Conservation (phyloP, 768 basidiomycete genomes). For the Phylloporus scabripes region DNA sequence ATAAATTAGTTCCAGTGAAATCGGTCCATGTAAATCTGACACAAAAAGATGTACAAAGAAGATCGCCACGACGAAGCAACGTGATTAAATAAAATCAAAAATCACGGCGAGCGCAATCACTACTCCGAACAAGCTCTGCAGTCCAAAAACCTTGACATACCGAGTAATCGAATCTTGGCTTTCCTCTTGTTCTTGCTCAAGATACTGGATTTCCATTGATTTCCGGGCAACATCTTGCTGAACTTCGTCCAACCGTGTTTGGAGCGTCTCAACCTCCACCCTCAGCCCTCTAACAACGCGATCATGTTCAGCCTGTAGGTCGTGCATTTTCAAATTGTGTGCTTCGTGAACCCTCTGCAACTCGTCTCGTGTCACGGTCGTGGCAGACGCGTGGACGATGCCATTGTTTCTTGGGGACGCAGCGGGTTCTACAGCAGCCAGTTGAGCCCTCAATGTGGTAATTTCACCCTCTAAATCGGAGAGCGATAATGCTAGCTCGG, state of each 20-base stretch:
- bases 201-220: slow-evolving; percentile 75
- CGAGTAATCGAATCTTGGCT: slow-evolving; percentile 66
- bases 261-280: slow-evolving; percentile 53
- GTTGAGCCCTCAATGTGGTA: slow-evolving; percentile 53
- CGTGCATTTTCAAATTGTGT: slow-evolving; percentile 74
- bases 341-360: slow-evolving; percentile 75
- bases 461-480: slow-evolving; percentile 79
- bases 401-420: slow-evolving; percentile 55
- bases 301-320: slow-evolving; percentile 64
- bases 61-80: slow-evolving; percentile 10
- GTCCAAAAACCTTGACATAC: slow-evolving; percentile 63
- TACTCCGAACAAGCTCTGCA: slow-evolving; percentile 51
- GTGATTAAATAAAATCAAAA: slow-evolving; percentile 45
- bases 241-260: slow-evolving; percentile 46
- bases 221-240: slow-evolving; percentile 61
- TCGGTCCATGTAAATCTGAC: slow-evolving; percentile 9
- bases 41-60: slow-evolving; percentile 18
- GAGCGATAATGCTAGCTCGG: slow-evolving; percentile 53
- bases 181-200: slow-evolving; percentile 78
- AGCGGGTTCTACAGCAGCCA: slow-evolving; percentile 42
- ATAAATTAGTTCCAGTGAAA: slow-evolving; percentile 32
- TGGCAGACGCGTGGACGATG: slow-evolving; percentile 31
- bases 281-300: slow-evolving; percentile 48
- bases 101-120: slow-evolving; percentile 50
- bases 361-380: slow-evolving; percentile 65